phyloP scores from a whole-genome alignment of 2,329 filamentous ascomycete species.

The Blastomyces emzantsi region DNA sequence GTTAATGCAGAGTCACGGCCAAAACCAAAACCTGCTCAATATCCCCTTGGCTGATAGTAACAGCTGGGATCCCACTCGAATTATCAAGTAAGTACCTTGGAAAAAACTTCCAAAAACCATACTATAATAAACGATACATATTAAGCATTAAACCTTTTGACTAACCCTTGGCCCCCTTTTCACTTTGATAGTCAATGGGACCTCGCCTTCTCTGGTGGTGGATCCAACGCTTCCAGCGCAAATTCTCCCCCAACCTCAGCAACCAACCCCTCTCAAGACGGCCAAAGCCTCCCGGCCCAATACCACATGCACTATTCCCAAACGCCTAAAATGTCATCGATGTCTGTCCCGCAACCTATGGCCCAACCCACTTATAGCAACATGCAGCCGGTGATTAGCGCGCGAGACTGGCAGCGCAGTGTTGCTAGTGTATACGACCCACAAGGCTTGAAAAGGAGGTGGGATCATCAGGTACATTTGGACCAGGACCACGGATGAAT shows the following conservation, averaged over 20 bases:
- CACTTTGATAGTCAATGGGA: slow-evolving; percentile 69
- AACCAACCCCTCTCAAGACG: slow-evolving; percentile 22
- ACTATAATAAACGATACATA: background rate
- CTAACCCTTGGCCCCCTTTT: background rate
- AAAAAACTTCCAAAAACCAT: background rate
- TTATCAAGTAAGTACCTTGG: slow-evolving; percentile 67
- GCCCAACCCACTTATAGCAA: slow-evolving; percentile 27
- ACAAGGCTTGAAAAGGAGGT: slow-evolving; percentile 37
- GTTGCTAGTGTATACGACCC: slow-evolving; percentile 42
- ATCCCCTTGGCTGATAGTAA: slow-evolving; percentile 55
- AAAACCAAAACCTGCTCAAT: slow-evolving; percentile 43
- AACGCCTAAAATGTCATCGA: slow-evolving; percentile 18
- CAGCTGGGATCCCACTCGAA: slow-evolving; percentile 76
- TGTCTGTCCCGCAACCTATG: slow-evolving; percentile 26
- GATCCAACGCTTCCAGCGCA: slow-evolving; percentile 32
- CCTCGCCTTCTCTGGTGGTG: slow-evolving; percentile 74
- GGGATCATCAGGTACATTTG: slow-evolving; percentile 22
- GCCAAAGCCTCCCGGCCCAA: slow-evolving; percentile 17
- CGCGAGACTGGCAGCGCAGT: slow-evolving; percentile 41
- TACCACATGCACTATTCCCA: slow-evolving; percentile 9
- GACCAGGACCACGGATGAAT: background rate
- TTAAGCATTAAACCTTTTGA: background rate
- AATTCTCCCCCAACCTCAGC: slow-evolving; percentile 36
- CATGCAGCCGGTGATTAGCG: slow-evolving; percentile 29
- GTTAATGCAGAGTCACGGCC: slow-evolving; percentile 25